A percentile compares a stretch with the other conserved stretches of the same genome.
phyloP scores from a whole-genome alignment of 345 rosid genomes.

The Eucalyptus sideroxylon region DNA sequence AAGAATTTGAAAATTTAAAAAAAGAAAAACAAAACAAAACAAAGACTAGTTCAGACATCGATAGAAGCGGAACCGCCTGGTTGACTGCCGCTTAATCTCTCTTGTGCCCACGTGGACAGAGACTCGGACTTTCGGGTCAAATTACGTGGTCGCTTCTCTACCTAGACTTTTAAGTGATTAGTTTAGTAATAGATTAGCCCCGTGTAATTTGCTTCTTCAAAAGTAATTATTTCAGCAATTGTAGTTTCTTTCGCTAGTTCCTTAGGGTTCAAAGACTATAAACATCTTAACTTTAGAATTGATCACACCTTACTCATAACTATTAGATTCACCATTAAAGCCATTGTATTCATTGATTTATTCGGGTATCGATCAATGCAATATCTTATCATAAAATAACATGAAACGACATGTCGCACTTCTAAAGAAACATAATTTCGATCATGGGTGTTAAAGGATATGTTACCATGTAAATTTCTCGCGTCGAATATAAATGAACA shows the following conservation, averaged over 20 bases:
- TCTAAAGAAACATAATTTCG: neutral
- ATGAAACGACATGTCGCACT: accelerated
- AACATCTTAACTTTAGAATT: neutral
- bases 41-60: neutral
- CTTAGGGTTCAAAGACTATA: neutral
- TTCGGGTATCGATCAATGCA: neutral
- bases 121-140: slow-evolving; percentile 7
- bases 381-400: neutral
- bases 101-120: neutral
- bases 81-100: neutral
- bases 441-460: no score
- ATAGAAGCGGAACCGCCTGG: neutral
- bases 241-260: neutral
- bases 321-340: neutral
- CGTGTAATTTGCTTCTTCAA: neutral
- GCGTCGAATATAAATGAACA: no score
- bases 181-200: neutral
- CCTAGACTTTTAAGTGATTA: neutral
- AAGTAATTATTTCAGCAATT: neutral
- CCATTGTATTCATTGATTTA: accelerated
- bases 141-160: slow-evolving; percentile 6
- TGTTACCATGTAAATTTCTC: no score
- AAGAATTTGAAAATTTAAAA: neutral
- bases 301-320: accelerated
- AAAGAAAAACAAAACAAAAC: neutral